phyloP scores from a whole-genome alignment of 1,284 basidiomycete species.

The Cryptococcus sp. region DNA sequence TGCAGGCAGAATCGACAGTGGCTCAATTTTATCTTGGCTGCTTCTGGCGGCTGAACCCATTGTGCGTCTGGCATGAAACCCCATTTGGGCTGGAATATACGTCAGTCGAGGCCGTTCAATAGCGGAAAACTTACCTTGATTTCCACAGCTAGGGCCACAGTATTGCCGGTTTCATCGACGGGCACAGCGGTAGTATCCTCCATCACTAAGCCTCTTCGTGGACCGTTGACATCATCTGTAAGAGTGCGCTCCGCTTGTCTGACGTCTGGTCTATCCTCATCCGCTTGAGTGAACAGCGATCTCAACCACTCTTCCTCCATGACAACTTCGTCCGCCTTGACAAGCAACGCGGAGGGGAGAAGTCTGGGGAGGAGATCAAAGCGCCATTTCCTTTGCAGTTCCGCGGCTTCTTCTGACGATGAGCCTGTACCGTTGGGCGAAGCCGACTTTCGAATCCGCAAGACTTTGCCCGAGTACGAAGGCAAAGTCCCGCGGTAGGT shows the following conservation, averaged over 20 bases:
- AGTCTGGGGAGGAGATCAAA: conserved; percentile 52
- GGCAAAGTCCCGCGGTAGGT: conserved; percentile 66
- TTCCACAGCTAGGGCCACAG: conserved; percentile 66
- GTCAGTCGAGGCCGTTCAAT: conserved; percentile 1
- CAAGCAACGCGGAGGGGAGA: conserved; percentile 63
- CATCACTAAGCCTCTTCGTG: conserved; percentile 63
- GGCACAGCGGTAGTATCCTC: conserved; percentile 65
- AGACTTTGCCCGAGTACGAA: conserved; percentile 64
- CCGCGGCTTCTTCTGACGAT: neutral
- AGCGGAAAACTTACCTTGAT: conserved; percentile 68
- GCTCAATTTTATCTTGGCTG: conserved; percentile 63
- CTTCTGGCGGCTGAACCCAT: conserved; percentile 63
- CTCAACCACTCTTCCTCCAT: conserved; percentile 67
- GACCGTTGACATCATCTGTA: conserved; percentile 56
- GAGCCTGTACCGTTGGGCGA: conserved; percentile 23
- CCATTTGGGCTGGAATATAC: conserved; percentile 78
- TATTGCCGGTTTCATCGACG: conserved; percentile 44
- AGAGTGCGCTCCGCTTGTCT: conserved; percentile 60
- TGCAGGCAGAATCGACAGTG: conserved; percentile 90
- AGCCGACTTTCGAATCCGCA: conserved; percentile 69
- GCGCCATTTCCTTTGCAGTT: conserved; percentile 29
- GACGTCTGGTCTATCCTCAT: conserved; percentile 60
- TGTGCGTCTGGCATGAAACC: conserved; percentile 72
- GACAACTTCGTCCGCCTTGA: conserved; percentile 60
- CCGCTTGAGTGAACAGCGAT: conserved; percentile 57